Evolutionary conservation across 2,329 filamentous ascomycete genomes (phyloP), one percentile per base, ranked within the genome.

Genomic region (Aureobasidium leucospermi): DNA sequence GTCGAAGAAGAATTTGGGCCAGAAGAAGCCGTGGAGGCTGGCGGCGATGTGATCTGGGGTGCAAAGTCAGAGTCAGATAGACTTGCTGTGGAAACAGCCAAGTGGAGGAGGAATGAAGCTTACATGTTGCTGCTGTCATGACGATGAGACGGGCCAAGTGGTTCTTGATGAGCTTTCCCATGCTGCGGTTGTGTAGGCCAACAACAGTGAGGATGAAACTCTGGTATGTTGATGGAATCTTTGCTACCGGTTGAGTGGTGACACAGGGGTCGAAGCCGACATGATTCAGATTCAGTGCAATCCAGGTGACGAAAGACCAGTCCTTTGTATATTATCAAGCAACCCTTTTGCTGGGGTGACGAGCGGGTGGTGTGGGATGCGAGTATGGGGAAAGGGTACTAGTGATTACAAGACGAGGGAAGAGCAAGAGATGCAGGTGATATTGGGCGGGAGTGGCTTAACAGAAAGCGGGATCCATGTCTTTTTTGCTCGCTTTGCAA

Each of bases 141-240:
- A 96, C 83, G 71, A 99, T 94, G 69, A 99, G 86, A 63, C 94
- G 88, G 67, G 91, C 94, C 90, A 90, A 96, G 80, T 99, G 94
- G 79, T 97, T 97, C 83, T 99, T 99, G 79, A 99, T 97, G 72
- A 99, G 86, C 77, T 88, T 94, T 75, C 94, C 94, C 94, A 99
- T 99, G 65, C 64, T 75, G 63, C 43, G 51, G 48, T 9, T 39
- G 38, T 36, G 31, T 43, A 9, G 51, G n/a, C 23, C 31, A 56
- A 38, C 47, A 55, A 29, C 28, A 34, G 3, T 4, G 43, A 38
- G 9, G 19, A 7, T n/a, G 43, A 48, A 36, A 39, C 28, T 48
- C 23, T 41, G 55, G 32, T 58, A 58, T 58, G 42, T 41, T 31
- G 55, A 45, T 28, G 29, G 31, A n/a, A 10, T 10, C 46, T 9